Conservation (phyloP, 176 grass and related monocot genomes). For the Juncus inflexus region DNA sequence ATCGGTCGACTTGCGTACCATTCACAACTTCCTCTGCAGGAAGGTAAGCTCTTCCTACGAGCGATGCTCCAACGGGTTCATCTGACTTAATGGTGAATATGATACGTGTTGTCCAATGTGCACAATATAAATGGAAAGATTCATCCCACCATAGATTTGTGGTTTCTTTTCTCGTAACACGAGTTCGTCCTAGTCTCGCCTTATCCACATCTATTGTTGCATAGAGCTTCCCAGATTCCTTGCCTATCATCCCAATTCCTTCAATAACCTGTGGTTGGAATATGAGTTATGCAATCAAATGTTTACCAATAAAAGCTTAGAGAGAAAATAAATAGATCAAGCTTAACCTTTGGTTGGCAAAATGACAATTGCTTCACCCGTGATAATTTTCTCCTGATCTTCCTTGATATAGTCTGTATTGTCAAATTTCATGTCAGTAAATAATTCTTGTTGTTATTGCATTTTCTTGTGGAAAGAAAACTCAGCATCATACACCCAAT, state of each 20-base stretch:
- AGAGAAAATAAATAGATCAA: not conserved
- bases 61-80: conserved; percentile 46
- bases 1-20: conserved; percentile 31
- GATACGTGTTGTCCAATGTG: conserved; percentile 53
- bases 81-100: conserved; percentile 81
- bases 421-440: conserved; percentile 2
- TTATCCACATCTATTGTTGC: conserved; percentile 93
- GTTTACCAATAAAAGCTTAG: not conserved
- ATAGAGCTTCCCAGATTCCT: conserved; percentile 38
- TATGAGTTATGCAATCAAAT: not conserved
- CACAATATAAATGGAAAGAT: conserved; percentile 78
- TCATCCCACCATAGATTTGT: conserved; percentile 47
- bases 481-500: not conserved
- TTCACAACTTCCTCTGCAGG: conserved; percentile 17
- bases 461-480: not conserved
- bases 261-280: conserved; percentile 24
- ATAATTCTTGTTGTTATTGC: not conserved
- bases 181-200: conserved; percentile 61
- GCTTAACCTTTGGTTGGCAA: conserved; percentile 49
- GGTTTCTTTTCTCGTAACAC: conserved; percentile 12
- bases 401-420: conserved; percentile 27
- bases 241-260: conserved; percentile 15
- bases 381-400: conserved; percentile 38
- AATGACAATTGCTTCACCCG: conserved; percentile 63
- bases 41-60: conserved; percentile 75